These are phyloP conservation scores for Sextonia rubra DNA, from an alignment of 164 flowering plant species.

Conservation along the genomic window DNA sequence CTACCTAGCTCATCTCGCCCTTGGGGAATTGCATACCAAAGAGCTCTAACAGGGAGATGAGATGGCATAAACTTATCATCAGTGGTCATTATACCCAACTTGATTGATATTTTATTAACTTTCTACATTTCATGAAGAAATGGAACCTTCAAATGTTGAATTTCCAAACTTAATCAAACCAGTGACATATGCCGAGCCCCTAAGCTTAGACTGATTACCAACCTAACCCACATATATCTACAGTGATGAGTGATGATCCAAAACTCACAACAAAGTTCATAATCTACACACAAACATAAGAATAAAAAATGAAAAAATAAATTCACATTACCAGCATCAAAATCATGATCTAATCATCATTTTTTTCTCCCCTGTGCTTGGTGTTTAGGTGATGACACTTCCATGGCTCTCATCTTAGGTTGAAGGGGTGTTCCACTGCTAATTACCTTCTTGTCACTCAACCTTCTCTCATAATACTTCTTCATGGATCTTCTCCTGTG, in stretches of 20 bases:
- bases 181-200: background rate
- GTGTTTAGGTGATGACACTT: background rate
- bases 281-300: background rate
- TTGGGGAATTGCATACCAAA: no score
- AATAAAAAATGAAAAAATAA: background rate
- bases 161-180: no score
- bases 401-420: background rate
- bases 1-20: no score
- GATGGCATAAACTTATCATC: no score
- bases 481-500: constrained; percentile 17
- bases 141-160: no score
- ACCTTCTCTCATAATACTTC: constrained; percentile 21
- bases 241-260: background rate
- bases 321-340: background rate
- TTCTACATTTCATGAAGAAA: no score
- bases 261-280: background rate
- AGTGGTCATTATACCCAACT: no score
- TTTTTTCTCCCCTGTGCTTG: background rate
- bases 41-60: no score
- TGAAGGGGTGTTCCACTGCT: background rate
- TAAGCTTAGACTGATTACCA: constrained; percentile 2
- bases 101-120: no score
- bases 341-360: background rate
- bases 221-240: constrained; percentile 1
- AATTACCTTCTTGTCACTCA: background rate